Base-by-base conservation (phyloP, 2,329 filamentous ascomycete species). In the Colletotrichum kahawae region DNA sequence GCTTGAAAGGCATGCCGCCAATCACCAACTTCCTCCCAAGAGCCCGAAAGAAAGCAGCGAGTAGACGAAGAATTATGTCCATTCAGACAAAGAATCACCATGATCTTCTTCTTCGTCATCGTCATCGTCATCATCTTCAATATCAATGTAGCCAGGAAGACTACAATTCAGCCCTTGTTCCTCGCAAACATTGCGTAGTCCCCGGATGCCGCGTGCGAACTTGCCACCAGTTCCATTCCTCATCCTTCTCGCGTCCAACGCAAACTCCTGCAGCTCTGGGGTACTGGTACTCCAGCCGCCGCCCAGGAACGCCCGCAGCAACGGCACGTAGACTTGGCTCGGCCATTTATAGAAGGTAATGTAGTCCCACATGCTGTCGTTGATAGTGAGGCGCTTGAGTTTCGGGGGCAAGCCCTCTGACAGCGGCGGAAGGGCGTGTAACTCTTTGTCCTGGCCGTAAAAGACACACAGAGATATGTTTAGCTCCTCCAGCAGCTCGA, bases 181-280 rank as follows among this genome's bases (percentile, higher is more conserved):
- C n/a, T 51, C n/a, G 43, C 43, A 51, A 13, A 51, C n/a, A 4
- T 51, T 51, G 12, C 43, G 43, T 2, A 51, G 43, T 13, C n/a
- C 12, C n/a, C 43, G 43, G n/a, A 51, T 51, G 10, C 2, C 4
- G 43, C n/a, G 43, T 6, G 43, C 12, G 5, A 51, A 51, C 43
- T 51, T n/a, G 43, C 0, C 6, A 51, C 7, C n/a, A 21, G 4
- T 4, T 51, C 12, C n/a, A 21, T 21, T 6, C 5, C n/a, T 0
- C 7, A 51, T 7, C 43, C 1, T 13, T 51, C 4, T 2, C 12
- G 43, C 43, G 43, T 51, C 43, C 43, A 51, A 24, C 43, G 43
- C 43, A 51, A 51, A 51, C n/a, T 51, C 43, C 43, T 13, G 43
- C n/a, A 51, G 43, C 12, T 51, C 3, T n/a, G 43, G 43, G 7